These are phyloP conservation scores for Litchi chinensis DNA, from an alignment of 345 rosid genomes.

Conservation along the genomic window DNA sequence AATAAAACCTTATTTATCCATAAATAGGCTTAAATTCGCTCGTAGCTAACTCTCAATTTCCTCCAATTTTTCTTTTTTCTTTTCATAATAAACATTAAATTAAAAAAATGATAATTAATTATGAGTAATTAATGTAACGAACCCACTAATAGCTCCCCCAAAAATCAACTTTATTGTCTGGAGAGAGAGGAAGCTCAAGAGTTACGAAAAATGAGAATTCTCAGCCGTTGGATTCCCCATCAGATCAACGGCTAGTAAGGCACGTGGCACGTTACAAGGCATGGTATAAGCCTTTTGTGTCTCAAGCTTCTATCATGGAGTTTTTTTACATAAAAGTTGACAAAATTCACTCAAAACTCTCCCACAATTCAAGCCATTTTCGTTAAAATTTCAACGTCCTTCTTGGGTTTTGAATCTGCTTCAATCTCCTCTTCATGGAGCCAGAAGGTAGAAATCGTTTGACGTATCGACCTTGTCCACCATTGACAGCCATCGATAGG, in stretches of 20 bases:
- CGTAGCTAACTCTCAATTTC: conserved; percentile 14
- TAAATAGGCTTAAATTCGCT: not conserved
- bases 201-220: conserved; percentile 40
- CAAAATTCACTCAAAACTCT: not conserved
- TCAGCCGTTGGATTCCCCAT: conserved; percentile 42
- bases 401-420: conserved; percentile 17
- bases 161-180: conserved; percentile 18
- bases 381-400: conserved; percentile 22
- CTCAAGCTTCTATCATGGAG: conserved; percentile 29
- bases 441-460: conserved; percentile 27
- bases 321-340: conserved; percentile 23
- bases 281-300: conserved; percentile 37
- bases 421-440: conserved; percentile 38
- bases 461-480: conserved; percentile 47
- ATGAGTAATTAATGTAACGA: conserved; percentile 29
- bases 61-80: not conserved
- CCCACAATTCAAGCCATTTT: conserved; percentile 28
- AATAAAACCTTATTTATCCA: not conserved
- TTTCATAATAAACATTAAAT: not conserved
- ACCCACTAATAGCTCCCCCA: conserved; percentile 52
- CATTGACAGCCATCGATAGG: conserved; percentile 79
- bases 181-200: conserved; percentile 55
- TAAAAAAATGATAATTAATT: conserved; percentile 29
- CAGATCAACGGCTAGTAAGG: conserved; percentile 38
- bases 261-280: conserved; percentile 42